A percentile compares a stretch with the other conserved stretches of the same genome.
Conservation (phyloP, 2,329 filamentous ascomycete genomes). For the Ceratocystis harringtonii region DNA sequence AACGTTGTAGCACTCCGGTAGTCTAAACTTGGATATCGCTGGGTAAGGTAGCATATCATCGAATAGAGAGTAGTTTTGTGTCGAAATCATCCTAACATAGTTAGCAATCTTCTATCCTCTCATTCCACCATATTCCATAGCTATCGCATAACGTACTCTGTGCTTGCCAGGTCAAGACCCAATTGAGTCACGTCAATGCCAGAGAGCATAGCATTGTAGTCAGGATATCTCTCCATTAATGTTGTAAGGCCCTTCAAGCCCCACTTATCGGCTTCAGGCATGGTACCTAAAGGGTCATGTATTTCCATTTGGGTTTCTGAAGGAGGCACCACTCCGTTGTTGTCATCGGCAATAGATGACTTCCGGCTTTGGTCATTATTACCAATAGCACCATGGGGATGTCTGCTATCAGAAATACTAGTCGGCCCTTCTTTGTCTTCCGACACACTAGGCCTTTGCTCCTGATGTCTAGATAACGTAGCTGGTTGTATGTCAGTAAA, state of each 20-base stretch:
- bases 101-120: conserved; percentile 18
- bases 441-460: conserved; percentile 23
- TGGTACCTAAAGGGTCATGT: conserved; percentile 44
- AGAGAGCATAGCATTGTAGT: conserved; percentile 45
- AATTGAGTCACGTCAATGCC: conserved; percentile 44
- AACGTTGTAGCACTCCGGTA: conserved; percentile 53
- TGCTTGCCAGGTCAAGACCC: conserved; percentile 42
- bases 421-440: conserved; percentile 29
- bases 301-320: conserved; percentile 23
- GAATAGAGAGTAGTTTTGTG: conserved; percentile 46
- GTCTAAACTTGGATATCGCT: conserved; percentile 39
- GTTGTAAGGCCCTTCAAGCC: conserved; percentile 49
- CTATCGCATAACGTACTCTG: conserved; percentile 34
- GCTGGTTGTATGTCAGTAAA: neutral
- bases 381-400: conserved; percentile 34
- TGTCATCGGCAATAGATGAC: conserved; percentile 29
- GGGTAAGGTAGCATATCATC: conserved; percentile 45
- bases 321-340: conserved; percentile 24
- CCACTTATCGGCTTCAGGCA: conserved; percentile 49
- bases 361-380: conserved; percentile 27
- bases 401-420: conserved; percentile 25
- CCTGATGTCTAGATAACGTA: conserved; percentile 13
- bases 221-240: conserved; percentile 48
- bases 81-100: conserved; percentile 35
- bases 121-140: neutral